Conservation (phyloP, 495 filamentous ascomycete genomes). For the Aspergillus asperescens region DNA sequence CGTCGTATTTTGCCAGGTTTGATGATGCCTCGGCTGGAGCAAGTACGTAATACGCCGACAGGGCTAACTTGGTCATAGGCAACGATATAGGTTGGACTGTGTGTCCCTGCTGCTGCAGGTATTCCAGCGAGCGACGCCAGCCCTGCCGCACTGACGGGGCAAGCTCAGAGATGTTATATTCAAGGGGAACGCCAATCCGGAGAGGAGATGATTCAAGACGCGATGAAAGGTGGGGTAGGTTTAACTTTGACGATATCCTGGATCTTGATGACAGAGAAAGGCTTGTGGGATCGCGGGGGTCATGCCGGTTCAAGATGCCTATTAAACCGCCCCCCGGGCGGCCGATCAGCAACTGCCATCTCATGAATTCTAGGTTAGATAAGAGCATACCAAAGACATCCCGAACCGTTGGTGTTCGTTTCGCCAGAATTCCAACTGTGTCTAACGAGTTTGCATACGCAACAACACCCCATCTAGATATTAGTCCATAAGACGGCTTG, state of each 20-base stretch:
- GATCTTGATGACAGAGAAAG: conserved; percentile 49
- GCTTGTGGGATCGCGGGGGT: conserved; percentile 73
- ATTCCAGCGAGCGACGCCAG: conserved; percentile 58
- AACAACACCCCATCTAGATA: conserved; percentile 85
- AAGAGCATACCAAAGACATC: conserved; percentile 49
- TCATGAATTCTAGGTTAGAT: neutral
- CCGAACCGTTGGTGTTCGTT: conserved; percentile 41
- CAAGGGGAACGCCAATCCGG: conserved; percentile 70
- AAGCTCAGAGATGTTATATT: conserved; percentile 88
- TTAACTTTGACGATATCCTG: conserved; percentile 31
- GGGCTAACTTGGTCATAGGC: conserved; percentile 74
- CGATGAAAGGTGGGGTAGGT: conserved; percentile 19
- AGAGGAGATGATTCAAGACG: conserved; percentile 28
- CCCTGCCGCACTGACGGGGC: conserved; percentile 57
- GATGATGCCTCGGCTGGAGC: conserved; percentile 94
- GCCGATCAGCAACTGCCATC: conserved; percentile 1
- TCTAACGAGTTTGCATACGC: conserved; percentile 95
- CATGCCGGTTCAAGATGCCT: conserved; percentile 54
- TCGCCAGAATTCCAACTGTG: conserved; percentile 78
- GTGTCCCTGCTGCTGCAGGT: conserved; percentile 58
- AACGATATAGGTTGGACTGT: conserved; percentile 71
- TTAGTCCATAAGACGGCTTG: conserved; percentile 83
- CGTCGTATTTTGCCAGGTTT: conserved; percentile 97
- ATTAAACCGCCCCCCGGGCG: no score
- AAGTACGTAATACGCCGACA: conserved; percentile 92